Percentiles rank a stretch among this genome's conserved stretches.
Evolutionary conservation across 257 asterid species (phyloP).

Genomic region (Nemophila menziesii): DNA sequence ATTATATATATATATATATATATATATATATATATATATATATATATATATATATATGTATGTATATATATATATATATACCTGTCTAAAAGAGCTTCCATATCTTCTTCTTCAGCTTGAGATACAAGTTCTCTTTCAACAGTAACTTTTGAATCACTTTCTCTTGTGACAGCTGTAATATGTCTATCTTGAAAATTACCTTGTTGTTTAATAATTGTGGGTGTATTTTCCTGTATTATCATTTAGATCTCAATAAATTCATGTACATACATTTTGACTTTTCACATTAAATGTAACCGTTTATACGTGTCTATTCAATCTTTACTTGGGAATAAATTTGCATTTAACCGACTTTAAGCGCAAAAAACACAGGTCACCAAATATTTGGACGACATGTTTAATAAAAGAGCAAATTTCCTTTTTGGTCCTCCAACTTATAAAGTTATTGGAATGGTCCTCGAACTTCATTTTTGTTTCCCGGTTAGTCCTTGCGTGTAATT

Average conservation of each 20-base stretch:
- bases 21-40: no score
- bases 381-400: no score
- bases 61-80: no score
- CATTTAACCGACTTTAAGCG: no score
- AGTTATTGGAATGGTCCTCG: no score
- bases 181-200: constrained; percentile 37
- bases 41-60: no score
- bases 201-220: constrained; percentile 46
- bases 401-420: no score
- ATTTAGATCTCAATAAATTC: not conserved
- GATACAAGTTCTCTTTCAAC: constrained; percentile 95
- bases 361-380: no score
- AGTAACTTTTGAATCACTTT: constrained; percentile 67
- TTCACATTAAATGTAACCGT: not conserved
- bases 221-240: constrained; percentile 62
- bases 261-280: not conserved
- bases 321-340: not conserved
- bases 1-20: no score
- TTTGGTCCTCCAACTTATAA: no score
- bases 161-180: constrained; percentile 19
- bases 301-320: not conserved
- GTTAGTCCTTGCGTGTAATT: no score
- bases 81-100: constrained; percentile 99
- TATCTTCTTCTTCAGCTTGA: constrained; percentile 97
- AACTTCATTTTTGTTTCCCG: no score